Conservation (phyloP, 2,329 filamentous ascomycete genomes). For the Byssochlamys sp. region DNA sequence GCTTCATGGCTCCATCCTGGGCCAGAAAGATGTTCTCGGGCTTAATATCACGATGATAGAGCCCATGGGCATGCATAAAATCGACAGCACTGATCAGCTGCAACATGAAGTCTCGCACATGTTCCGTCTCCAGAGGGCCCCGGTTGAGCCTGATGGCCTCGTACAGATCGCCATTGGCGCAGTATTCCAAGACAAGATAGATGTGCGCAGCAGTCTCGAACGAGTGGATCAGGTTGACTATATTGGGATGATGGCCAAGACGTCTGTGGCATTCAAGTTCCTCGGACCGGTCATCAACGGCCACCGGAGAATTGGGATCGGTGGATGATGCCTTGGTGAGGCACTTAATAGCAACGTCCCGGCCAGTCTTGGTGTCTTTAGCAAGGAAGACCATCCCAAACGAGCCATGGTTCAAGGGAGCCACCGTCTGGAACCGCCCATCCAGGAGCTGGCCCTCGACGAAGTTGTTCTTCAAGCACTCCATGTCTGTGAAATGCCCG, state of each 20-base stretch:
- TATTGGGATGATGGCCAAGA: slow-evolving; percentile 73
- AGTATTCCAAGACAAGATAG: slow-evolving; percentile 91
- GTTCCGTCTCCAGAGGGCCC: slow-evolving; percentile 86
- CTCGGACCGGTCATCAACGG: slow-evolving; percentile 63
- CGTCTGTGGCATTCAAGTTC: slow-evolving; percentile 62
- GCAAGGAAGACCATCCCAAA: slow-evolving; percentile 98
- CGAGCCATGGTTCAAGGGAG: slow-evolving; percentile 93
- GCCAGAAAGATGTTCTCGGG: slow-evolving; percentile 97
- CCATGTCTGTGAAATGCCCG: slow-evolving; percentile 18
- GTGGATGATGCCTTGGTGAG: slow-evolving; percentile 69
- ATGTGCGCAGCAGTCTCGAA: slow-evolving; percentile 87
- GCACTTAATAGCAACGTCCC: slow-evolving; percentile 90
- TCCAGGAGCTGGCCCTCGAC: slow-evolving; percentile 27
- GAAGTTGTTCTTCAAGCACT: slow-evolving; percentile 28
- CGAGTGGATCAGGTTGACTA: slow-evolving; percentile 82
- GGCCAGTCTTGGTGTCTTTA: slow-evolving; percentile 63
- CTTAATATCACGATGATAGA: slow-evolving; percentile 97
- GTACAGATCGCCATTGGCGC: slow-evolving; percentile 88
- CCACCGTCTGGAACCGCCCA: slow-evolving; percentile 81
- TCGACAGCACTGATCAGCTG: slow-evolving; percentile 82
- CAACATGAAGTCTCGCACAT: slow-evolving; percentile 95
- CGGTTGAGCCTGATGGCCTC: slow-evolving; percentile 86
- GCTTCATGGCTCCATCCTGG: slow-evolving; percentile 78
- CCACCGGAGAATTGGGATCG: slow-evolving; percentile 52
- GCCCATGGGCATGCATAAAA: slow-evolving; percentile 79